Conservation (phyloP, 208 protist genomes). For the Trypanosoma avium region DNA sequence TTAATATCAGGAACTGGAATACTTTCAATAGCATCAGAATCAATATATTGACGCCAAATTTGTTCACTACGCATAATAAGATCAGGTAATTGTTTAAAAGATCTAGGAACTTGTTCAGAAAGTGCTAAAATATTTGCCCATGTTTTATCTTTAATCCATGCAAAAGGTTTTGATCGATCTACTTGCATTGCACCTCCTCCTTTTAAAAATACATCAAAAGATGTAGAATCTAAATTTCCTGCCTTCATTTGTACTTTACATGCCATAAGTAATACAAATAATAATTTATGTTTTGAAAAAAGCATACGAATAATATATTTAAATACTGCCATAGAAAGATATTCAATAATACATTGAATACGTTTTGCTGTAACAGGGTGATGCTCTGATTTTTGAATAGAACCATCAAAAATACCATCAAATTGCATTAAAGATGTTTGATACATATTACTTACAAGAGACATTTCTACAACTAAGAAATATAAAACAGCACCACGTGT, state of each 20-base stretch:
- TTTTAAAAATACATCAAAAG: conserved; percentile 95
- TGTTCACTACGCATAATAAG: conserved; percentile 92
- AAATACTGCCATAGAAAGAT: conserved; percentile 93
- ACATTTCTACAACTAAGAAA: conserved; percentile 99
- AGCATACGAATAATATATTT: conserved; percentile 96
- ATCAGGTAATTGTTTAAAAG: conserved; percentile 95
- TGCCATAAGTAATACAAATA: conserved; percentile 96
- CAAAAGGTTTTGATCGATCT: conserved; percentile 91
- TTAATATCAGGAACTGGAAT: conserved; percentile 90
- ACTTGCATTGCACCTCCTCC: conserved; percentile 93
- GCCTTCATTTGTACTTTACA: conserved; percentile 96
- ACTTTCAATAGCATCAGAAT: conserved; percentile 93
- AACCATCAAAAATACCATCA: conserved; percentile 95
- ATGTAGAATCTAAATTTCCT: conserved; percentile 61
- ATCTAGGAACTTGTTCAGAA: conserved; percentile 77
- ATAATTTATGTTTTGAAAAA: conserved; percentile 97
- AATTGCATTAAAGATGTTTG: conserved; percentile 98
- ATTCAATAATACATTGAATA: conserved; percentile 96
- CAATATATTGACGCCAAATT: conserved; percentile 95
- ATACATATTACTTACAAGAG: conserved; percentile 98
- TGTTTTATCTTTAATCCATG: conserved; percentile 94
- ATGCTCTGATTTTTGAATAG: conserved; percentile 91
- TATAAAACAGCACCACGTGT: conserved; percentile 97
- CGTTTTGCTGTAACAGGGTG: conserved; percentile 92
- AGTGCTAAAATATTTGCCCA: conserved; percentile 96